Evolutionary conservation across 1,139 yeast species (phyloP).

Genomic region (Saccharomyces pastorianus): DNA sequence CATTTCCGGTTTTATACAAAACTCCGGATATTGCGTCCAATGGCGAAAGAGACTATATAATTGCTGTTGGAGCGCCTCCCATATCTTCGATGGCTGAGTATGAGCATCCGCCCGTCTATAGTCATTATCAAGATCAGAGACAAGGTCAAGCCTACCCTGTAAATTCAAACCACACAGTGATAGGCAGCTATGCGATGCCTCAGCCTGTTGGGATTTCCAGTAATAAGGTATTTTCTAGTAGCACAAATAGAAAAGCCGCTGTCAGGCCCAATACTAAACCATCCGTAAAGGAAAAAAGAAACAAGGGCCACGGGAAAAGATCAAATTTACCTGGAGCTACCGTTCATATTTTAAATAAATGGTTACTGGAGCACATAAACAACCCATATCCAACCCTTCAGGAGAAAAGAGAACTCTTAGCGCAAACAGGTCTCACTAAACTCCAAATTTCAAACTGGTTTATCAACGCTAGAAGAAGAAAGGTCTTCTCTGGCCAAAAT

Average conservation of each 20-base stretch:
- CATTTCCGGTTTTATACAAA: neutral
- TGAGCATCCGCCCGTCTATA: neutral
- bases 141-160: neutral
- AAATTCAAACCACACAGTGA: neutral
- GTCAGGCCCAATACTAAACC: neutral
- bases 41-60: neutral
- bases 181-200: neutral
- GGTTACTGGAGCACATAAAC: constrained; percentile 79
- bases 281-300: neutral
- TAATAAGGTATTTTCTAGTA: neutral
- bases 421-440: constrained; percentile 40
- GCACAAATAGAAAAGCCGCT: neutral
- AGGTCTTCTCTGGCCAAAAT: constrained; percentile 13
- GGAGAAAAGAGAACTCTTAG: constrained; percentile 73
- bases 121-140: neutral
- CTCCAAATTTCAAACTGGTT: no score
- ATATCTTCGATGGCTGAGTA: neutral
- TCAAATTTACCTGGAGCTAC: constrained; percentile 86
- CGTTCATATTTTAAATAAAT: constrained; percentile 67
- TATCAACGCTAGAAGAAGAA: no score
- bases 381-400: constrained; percentile 95
- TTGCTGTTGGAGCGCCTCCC: neutral
- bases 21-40: neutral
- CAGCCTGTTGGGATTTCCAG: neutral
- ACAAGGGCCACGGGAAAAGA: constrained; percentile 30